These are phyloP conservation scores for Colletotrichum australisinense DNA, from an alignment of 2,329 filamentous ascomycete species.

Conservation along the genomic window DNA sequence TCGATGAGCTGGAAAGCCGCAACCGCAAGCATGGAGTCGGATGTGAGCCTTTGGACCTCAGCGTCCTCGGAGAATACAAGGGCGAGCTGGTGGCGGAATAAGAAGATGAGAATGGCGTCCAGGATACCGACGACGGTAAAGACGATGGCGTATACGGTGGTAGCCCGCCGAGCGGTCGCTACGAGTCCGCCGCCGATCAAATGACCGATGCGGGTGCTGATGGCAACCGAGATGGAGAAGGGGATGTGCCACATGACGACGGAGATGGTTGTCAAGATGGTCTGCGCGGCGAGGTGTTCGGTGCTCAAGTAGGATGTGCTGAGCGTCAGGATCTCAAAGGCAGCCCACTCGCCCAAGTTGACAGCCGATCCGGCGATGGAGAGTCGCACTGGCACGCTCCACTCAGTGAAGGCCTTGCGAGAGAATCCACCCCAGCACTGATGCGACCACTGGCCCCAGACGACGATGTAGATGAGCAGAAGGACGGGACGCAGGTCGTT, in stretches of 20 bases:
- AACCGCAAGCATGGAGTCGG: slow-evolving; percentile 45
- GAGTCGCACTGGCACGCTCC: slow-evolving; percentile 52
- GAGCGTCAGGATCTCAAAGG: slow-evolving; percentile 56
- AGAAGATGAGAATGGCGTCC: slow-evolving; percentile 46
- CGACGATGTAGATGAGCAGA: slow-evolving; percentile 57
- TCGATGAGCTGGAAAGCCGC: slow-evolving; percentile 49
- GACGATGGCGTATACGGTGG: slow-evolving; percentile 46
- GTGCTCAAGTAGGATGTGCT: slow-evolving; percentile 58
- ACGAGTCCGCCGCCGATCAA: slow-evolving; percentile 52
- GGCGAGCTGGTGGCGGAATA: slow-evolving; percentile 44
- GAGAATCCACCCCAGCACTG: slow-evolving; percentile 59
- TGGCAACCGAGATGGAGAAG: slow-evolving; percentile 54
- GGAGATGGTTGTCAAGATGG: slow-evolving; percentile 52
- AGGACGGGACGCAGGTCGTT: slow-evolving; percentile 60
- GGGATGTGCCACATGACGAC: slow-evolving; percentile 56
- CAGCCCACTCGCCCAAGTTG: slow-evolving; percentile 55
- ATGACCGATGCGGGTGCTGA: slow-evolving; percentile 55
- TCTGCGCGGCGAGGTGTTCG: slow-evolving; percentile 54
- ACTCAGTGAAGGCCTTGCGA: slow-evolving; percentile 47
- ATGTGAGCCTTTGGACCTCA: slow-evolving; percentile 43
- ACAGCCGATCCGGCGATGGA: slow-evolving; percentile 53
- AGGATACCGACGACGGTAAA: slow-evolving; percentile 46
- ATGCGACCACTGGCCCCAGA: slow-evolving; percentile 52
- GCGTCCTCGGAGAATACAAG: slow-evolving; percentile 47
- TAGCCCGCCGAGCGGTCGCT: slow-evolving; percentile 44